Conservation (phyloP, 2,329 filamentous ascomycete species). For the Plectosphaerella plurivora region DNA sequence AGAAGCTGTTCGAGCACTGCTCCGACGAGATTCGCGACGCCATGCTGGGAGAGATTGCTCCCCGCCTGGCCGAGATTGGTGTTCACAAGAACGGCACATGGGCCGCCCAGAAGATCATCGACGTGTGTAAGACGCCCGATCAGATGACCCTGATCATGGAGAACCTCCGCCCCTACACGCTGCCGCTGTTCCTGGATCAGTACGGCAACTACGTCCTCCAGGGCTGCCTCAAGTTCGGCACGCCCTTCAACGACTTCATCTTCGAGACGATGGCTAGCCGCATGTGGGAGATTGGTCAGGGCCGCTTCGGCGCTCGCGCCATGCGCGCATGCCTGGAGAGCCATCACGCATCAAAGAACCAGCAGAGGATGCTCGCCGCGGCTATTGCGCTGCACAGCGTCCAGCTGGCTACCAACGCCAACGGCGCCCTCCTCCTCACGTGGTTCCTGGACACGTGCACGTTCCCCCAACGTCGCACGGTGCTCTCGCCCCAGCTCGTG, state of each 20-base stretch:
- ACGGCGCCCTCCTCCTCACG: conserved; percentile 87
- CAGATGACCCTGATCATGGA: conserved; percentile 86
- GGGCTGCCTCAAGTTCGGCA: conserved; percentile 87
- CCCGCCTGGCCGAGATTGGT: conserved; percentile 92
- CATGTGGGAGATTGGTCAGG: conserved; percentile 91
- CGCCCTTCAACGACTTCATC: conserved; percentile 91
- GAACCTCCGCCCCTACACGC: conserved; percentile 76
- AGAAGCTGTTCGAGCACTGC: conserved; percentile 97
- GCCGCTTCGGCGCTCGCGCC: conserved; percentile 87
- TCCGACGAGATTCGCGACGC: conserved; percentile 85
- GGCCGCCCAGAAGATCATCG: conserved; percentile 99
- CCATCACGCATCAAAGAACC: conserved; percentile 90
- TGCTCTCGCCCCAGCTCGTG: conserved; percentile 85
- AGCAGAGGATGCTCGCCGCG: conserved; percentile 90
- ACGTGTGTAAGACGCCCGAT: conserved; percentile 78
- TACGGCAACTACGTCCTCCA: conserved; percentile 98
- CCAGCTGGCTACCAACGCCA: conserved; percentile 91
- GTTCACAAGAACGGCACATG: conserved; percentile 99
- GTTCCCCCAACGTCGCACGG: conserved; percentile 85
- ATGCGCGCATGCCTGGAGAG: conserved; percentile 97
- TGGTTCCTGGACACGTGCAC: conserved; percentile 99
- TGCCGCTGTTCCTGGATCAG: conserved; percentile 92
- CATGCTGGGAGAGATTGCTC: conserved; percentile 84
- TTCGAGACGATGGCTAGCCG: conserved; percentile 94
- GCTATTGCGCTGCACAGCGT: conserved; percentile 96